Evolutionary conservation across 805 yeast species (phyloP), one percentile per base, ranked within the genome.

Genomic region (Ogataea nitratoaversa): DNA sequence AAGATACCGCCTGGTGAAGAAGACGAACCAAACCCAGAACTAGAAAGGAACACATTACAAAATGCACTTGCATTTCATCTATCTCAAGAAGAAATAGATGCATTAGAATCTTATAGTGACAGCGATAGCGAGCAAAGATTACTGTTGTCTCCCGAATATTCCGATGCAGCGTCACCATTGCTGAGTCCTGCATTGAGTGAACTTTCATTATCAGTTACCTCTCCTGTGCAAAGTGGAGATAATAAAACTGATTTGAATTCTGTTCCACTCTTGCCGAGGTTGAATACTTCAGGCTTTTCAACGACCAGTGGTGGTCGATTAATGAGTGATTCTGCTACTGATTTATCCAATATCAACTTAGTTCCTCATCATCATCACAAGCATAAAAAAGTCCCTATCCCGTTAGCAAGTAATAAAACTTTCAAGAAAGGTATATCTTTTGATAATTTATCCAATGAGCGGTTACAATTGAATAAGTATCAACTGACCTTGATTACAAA

Each of bases 371-470:
- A 23, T 12, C 32, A 14, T 20, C 40, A 32, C 14, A 20, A n/a
- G n/a, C n/a, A 9, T 8, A 37, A 32, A 23, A 37, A 32, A 32
- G 20, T 9, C 8, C 41, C 37, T 8, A 37, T 41, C 12, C 38
- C 37, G 5, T 25, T 46, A 33, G 29, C 37, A 7, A 40, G 43
- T 3, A 38, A 34, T 22, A 46, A 39, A 9, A 41, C 47, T 14
- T 56, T 57, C 34, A 48, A 59, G 19, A 61, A 58, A 27, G 59
- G 67, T 24, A 64, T 71, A 3, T 58, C 67, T 17, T 68, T 71
- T 43, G 74, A 71, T 46, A 71, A 75, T 5, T 59, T 69, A 34
- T 56, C 60, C 17, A 67, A 67, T 39, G 60, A 56, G 17, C 59
- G 60, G 33, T 33, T 45, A 5, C 56, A 54, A 20, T 37, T 41